phyloP scores from a whole-genome alignment of 768 basidiomycete species.

The Trichaptum fuscoviolaceum region DNA sequence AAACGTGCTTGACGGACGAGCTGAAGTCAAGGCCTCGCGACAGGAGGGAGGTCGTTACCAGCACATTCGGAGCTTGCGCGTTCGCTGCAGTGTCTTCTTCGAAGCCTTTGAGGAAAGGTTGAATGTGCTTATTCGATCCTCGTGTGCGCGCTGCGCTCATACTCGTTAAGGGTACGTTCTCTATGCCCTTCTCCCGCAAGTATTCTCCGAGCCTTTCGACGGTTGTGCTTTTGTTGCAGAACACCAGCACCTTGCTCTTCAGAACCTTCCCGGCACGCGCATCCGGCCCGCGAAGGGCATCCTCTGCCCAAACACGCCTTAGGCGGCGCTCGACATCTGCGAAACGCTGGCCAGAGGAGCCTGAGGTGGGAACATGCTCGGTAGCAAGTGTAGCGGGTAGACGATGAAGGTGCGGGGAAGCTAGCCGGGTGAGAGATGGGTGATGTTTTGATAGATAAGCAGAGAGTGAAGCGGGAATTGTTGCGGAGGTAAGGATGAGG shows the following conservation, averaged over 20 bases:
- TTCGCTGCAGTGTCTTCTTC: slow-evolving; percentile 11
- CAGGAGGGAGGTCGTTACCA: slow-evolving; percentile 87
- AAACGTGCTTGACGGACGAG: slow-evolving; percentile 70
- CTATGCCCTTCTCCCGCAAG: slow-evolving; percentile 55
- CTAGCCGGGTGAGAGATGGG: slow-evolving; percentile 62
- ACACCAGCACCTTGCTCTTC: slow-evolving; percentile 71
- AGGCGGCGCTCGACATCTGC: slow-evolving; percentile 77
- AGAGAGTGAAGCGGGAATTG: slow-evolving; percentile 74
- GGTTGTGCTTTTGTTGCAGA: slow-evolving; percentile 72
- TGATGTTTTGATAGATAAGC: slow-evolving; percentile 58
- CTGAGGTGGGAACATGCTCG: slow-evolving; percentile 71
- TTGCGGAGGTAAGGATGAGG: slow-evolving; percentile 78
- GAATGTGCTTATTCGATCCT: slow-evolving; percentile 74
- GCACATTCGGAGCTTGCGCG: slow-evolving; percentile 46
- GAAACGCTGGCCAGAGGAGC: slow-evolving; percentile 59
- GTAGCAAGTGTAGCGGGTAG: slow-evolving; percentile 66
- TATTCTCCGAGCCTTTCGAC: slow-evolving; percentile 57
- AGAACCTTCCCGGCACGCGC: slow-evolving; percentile 13
- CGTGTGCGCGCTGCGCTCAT: slow-evolving; percentile 49
- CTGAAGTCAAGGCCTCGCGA: slow-evolving; percentile 88
- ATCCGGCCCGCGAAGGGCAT: slow-evolving; percentile 31
- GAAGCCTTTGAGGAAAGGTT: slow-evolving; percentile 51
- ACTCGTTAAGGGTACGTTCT: slow-evolving; percentile 62
- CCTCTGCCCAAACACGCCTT: slow-evolving; percentile 69
- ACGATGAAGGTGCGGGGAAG: slow-evolving; percentile 75